Base-by-base conservation (phyloP, 2,329 filamentous ascomycete genomes). In the Ophiobolus disseminans region DNA sequence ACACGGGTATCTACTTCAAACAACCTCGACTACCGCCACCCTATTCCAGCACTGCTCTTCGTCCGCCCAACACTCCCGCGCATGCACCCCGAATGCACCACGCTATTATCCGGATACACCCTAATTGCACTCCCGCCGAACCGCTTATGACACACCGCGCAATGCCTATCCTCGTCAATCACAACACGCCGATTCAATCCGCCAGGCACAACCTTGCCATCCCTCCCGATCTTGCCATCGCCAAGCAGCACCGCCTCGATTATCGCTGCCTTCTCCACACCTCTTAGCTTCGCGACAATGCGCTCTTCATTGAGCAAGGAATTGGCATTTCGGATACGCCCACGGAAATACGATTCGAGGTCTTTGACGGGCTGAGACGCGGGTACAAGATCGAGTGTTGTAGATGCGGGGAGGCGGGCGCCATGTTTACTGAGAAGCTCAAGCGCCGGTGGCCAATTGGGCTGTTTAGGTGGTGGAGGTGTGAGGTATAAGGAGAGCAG, bases 391-490 rank as follows among this genome's bases (percentile, higher is more conserved):
- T 88, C 86, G 6, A 99, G 80, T 0, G 93, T 96, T 25, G 90
- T 93, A 4, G 86, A 85, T 0, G 94, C 91, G 0, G 95, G 93
- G 5, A 99, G 83, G 9, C 94, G 88, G 9, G 93, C 91, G 38
- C 94, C 94, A 68, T 99, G 94, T 62, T 90, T 90, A 34, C 89
- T 91, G n/a, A 99, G 85, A 14, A 99, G 83, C 23, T 88, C 85
- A 5, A 99, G 81, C 0, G 94, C 94, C 1, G 93, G 91, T 1
- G 81, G 82, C 68, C 91, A 88, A 57, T 89, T 88, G 7, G 86
- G 83, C 49, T 85, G 75, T 63, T 95, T 82, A 0, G 88, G 86
- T 8, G 86, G 78, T 1, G 89, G 87, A 0, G 94, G 94, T 2
- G 86, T 86, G 3, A 99, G 83, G 70, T 97, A 99, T 2, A 99